Evolutionary conservation across 1,284 basidiomycete species (phyloP).

Genomic region (Rhizopogon parksii): DNA sequence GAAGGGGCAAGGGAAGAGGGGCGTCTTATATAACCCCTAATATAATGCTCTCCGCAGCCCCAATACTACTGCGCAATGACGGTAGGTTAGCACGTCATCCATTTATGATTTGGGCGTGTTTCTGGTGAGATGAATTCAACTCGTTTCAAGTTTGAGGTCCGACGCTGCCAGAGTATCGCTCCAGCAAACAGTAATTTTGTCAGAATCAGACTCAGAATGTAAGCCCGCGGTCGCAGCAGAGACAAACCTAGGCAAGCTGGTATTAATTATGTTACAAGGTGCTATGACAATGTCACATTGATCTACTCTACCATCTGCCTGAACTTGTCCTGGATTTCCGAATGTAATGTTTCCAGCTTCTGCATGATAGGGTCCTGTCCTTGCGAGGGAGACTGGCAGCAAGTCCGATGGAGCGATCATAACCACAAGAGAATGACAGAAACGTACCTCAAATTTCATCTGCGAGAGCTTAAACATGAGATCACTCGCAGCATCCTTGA

Average conservation of each 20-base stretch:
- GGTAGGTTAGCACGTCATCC: background rate
- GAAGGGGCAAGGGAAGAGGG: background rate
- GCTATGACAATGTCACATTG: too few relatives aligned
- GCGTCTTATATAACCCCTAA: constrained; percentile 3
- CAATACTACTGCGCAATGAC: background rate
- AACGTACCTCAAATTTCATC: constrained; percentile 91
- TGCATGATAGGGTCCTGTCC: constrained; percentile 74
- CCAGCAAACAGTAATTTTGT: background rate
- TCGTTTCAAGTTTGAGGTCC: background rate
- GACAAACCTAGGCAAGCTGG: background rate
- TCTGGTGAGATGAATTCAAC: too few relatives aligned
- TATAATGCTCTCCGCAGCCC: constrained; percentile 14
- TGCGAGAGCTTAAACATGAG: constrained; percentile 95
- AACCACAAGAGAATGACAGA: constrained; percentile 14
- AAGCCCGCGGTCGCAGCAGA: background rate
- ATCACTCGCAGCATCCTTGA: constrained; percentile 84
- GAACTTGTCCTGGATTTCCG: constrained; percentile 87
- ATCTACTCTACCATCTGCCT: constrained; percentile 74
- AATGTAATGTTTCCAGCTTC: constrained; percentile 73
- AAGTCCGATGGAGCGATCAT: constrained; percentile 9
- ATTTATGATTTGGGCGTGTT: too few relatives aligned
- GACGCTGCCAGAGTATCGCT: background rate
- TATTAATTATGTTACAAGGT: background rate
- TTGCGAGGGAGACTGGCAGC: constrained; percentile 70
- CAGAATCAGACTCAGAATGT: background rate